Conservation (phyloP, 176 grass and related monocot species). For the Cenchrus americanus region DNA sequence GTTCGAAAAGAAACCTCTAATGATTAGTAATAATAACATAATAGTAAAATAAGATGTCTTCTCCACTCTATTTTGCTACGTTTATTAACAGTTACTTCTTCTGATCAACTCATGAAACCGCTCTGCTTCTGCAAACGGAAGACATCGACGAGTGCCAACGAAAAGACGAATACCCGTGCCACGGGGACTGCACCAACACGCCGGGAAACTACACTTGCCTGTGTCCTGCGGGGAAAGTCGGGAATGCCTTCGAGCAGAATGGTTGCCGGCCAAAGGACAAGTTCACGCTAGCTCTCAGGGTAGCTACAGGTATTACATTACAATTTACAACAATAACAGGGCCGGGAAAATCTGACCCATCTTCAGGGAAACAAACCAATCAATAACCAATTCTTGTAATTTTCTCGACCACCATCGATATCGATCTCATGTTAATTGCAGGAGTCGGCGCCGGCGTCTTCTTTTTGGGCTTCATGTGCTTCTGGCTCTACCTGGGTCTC, state of each 20-base stretch:
- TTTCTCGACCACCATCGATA: too few species aligned
- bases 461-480: constrained; percentile 31
- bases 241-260: constrained; percentile 13
- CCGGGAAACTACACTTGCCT: constrained; percentile 30
- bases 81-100: too few species aligned
- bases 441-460: constrained; percentile 51
- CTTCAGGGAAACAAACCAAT: too few species aligned
- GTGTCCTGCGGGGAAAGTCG: constrained; percentile 47
- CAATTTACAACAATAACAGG: too few species aligned
- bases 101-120: too few species aligned
- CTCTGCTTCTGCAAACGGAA: constrained; percentile 6
- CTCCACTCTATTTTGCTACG: too few species aligned
- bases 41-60: too few species aligned
- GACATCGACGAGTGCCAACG: constrained; percentile 67
- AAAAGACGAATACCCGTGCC: constrained; percentile 40
- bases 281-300: constrained; percentile 50
- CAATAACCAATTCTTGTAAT: too few species aligned
- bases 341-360: too few species aligned
- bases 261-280: constrained; percentile 54
- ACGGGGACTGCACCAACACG: constrained; percentile 47
- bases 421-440: constrained; percentile 11
- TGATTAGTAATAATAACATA: too few species aligned
- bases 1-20: too few species aligned
- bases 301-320: constrained; percentile 42
- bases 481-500: constrained; percentile 43